Evolutionary conservation across 768 basidiomycete species (phyloP).

Genomic region (Mrakia hoshinonis): DNA sequence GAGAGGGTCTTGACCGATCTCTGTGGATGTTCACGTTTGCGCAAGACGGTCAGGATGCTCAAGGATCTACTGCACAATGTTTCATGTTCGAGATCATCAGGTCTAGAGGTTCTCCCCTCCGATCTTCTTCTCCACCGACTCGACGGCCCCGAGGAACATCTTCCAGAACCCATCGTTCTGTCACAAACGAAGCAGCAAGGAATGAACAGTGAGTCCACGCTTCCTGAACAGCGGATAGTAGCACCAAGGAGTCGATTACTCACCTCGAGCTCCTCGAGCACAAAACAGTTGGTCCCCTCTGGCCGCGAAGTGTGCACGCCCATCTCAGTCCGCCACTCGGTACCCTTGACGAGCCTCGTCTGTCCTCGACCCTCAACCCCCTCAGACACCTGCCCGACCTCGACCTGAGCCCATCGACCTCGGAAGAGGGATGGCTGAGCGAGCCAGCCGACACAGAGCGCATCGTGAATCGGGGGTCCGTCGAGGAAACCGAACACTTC

Average conservation of each 20-base stretch:
- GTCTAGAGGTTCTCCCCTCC: background rate
- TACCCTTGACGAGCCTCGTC: constrained; percentile 16
- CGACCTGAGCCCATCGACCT: constrained; percentile 20
- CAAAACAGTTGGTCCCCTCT: constrained; percentile 22
- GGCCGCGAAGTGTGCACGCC: background rate
- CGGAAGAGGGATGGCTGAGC: constrained; percentile 21
- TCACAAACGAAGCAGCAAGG: background rate
- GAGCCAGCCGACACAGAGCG: constrained; percentile 12
- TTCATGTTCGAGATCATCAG: no score
- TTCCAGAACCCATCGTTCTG: constrained; percentile 21
- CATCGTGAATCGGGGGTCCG: constrained; percentile 78
- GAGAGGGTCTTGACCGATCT: no score
- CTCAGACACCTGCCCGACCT: constrained; percentile 9
- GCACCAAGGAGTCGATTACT: background rate
- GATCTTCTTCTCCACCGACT: constrained; percentile 25
- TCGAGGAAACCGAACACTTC: constrained; percentile 69
- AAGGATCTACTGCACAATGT: no score
- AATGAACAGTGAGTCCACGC: background rate
- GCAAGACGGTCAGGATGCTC: no score
- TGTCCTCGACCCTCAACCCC: constrained; percentile 8
- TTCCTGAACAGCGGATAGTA: background rate
- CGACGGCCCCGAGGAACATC: constrained; percentile 19
- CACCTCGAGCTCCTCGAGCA: constrained; percentile 21
- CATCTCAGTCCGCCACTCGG: constrained; percentile 5
- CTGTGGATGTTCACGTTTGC: no score